Base-by-base conservation (phyloP, 2,329 filamentous ascomycete species). In the Neofusicoccum sp. region DNA sequence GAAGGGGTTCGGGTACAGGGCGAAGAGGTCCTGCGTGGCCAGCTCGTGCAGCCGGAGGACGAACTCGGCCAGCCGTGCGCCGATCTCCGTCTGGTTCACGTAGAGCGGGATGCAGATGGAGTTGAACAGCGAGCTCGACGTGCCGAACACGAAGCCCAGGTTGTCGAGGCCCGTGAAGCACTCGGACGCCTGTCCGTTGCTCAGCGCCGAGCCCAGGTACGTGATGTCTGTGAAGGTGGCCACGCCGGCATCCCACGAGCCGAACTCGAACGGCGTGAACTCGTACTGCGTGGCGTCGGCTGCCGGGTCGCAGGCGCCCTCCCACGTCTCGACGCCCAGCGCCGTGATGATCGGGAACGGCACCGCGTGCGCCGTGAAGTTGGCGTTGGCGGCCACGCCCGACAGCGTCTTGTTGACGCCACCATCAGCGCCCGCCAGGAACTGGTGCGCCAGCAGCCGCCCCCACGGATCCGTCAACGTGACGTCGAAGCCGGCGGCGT, bases 181-280 rank as follows among this genome's bases (percentile, higher is more conserved):
- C 74, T 64, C 58, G 8, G 65, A 70, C 2, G 79, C 74, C 2
- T 64, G 48, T 66, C 87, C 88, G 56, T 78, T 77, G 66, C 76
- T 76, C 65, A 89, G 83, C 64, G 82, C 79, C 54, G 86, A 86
- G 33, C 85, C 88, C 31, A 89, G 79, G 71, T 86, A 90, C 62
- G 79, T 74, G 1, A 84, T 85, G 3, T 82, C 83, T 8, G 80
- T 84, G 70, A 90, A 90, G 41, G 85, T 87, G 48, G 77, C 80
- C 6, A 87, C 79, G 8, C 83, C 85, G 0, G 78, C 76, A 71
- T 90, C 88, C 77, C 83, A 89, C 16, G 81, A 83, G 65, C 88
- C 88, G 66, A 89, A 85, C 72, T 90, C 88, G 74, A 82, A 89
- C 1, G 88, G 86, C 65, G 80, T 83, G 73, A 90, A 86, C 68